A percentile compares a stretch with the other conserved stretches of the same genome.
Conservation (phyloP, 495 filamentous ascomycete genomes). For the Articulospora tetracladia region DNA sequence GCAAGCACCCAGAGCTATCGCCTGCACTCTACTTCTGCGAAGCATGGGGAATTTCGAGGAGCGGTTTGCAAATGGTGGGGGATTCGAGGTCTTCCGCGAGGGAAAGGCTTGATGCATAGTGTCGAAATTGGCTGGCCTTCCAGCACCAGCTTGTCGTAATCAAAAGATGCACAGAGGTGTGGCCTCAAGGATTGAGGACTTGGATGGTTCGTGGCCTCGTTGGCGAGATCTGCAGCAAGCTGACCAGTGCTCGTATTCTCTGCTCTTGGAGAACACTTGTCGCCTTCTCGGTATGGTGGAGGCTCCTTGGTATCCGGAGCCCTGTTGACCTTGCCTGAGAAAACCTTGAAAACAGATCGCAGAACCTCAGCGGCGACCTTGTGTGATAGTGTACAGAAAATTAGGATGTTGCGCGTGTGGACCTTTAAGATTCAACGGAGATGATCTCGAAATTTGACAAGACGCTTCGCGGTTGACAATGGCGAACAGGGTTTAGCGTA, state of each 20-base stretch:
- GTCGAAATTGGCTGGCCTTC: slow-evolving; percentile 10
- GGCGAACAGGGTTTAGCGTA: background rate
- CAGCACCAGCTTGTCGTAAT: slow-evolving; percentile 10
- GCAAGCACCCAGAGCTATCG: slow-evolving; percentile 47
- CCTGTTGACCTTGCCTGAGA: background rate
- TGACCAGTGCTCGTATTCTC: slow-evolving; percentile 14
- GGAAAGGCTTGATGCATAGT: slow-evolving; percentile 91
- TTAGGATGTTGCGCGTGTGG: background rate
- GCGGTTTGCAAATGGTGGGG: slow-evolving; percentile 56
- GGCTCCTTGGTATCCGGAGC: background rate
- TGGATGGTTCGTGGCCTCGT: background rate
- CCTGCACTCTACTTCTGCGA: slow-evolving; percentile 63
- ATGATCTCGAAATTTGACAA: slow-evolving; percentile 1
- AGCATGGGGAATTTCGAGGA: slow-evolving; percentile 55
- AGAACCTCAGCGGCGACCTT: background rate
- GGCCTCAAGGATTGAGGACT: background rate
- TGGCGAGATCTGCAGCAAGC: slow-evolving; percentile 8
- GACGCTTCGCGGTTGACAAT: background rate
- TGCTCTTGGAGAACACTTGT: slow-evolving; percentile 4
- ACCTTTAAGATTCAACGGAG: slow-evolving; percentile 1
- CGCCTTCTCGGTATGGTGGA: background rate
- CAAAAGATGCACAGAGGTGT: background rate
- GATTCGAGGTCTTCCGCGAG: slow-evolving; percentile 72
- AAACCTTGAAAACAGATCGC: background rate
- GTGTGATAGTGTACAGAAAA: background rate